Percentiles rank a stretch among this genome's conserved stretches.
phyloP scores from a whole-genome alignment of 2,329 filamentous ascomycete species.

The Sarocladium strictum region DNA sequence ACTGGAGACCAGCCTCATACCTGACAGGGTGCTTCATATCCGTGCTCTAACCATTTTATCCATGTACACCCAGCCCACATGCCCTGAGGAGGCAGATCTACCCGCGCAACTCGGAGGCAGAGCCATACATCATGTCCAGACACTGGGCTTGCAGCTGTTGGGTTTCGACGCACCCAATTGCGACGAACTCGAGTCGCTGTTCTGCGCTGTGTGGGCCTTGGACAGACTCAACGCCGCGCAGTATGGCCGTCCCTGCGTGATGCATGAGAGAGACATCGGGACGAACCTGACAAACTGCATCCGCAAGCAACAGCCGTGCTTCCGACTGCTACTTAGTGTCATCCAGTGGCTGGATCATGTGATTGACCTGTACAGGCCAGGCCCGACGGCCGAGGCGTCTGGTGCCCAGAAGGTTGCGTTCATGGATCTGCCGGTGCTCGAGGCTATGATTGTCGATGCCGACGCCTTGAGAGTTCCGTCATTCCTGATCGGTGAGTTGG shows the following conservation, averaged over 20 bases:
- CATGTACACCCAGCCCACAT: conserved; percentile 52
- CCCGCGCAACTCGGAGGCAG: conserved; percentile 47
- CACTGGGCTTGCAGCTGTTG: conserved; percentile 47
- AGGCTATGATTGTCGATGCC: conserved; percentile 50
- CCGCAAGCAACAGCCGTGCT: conserved; percentile 44
- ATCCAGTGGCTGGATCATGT: conserved; percentile 52
- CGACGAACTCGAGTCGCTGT: conserved; percentile 41
- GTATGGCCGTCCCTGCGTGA: conserved; percentile 53
- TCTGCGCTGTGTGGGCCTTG: conserved; percentile 55
- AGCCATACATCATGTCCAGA: conserved; percentile 52
- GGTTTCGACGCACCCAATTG: conserved; percentile 32
- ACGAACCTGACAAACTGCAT: conserved; percentile 47
- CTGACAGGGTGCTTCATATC: conserved; percentile 48
- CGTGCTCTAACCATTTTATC: conserved; percentile 49
- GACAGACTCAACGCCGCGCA: conserved; percentile 54
- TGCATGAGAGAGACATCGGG: conserved; percentile 56
- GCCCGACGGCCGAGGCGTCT: conserved; percentile 32
- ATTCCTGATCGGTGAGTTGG: conserved; percentile 38
- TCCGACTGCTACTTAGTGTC: conserved; percentile 50
- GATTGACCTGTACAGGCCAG: conserved; percentile 54
- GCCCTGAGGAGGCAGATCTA: conserved; percentile 46
- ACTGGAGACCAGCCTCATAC: conserved; percentile 47
- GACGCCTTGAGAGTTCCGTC: conserved; percentile 44
- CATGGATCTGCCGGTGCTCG: conserved; percentile 50
- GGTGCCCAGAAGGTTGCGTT: conserved; percentile 37